Conservation (phyloP, 768 basidiomycete genomes). For the Rubroboletus satanas region DNA sequence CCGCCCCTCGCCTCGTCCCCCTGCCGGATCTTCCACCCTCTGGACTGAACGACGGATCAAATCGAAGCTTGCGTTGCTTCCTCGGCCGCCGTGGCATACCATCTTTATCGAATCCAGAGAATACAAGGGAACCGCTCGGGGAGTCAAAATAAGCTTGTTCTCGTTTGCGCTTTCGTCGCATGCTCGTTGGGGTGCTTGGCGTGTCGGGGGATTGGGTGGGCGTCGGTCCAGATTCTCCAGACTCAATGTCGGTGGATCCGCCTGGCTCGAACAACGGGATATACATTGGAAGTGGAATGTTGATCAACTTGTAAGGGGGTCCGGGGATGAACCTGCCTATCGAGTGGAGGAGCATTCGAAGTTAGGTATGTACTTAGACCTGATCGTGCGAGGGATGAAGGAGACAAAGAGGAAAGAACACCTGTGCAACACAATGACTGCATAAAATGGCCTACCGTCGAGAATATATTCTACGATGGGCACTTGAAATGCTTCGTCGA, state of each 20-base stretch:
- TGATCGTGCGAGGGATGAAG: background rate
- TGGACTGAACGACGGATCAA: constrained; percentile 24
- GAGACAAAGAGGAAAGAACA: background rate
- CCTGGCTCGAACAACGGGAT: background rate
- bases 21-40: background rate
- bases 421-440: background rate
- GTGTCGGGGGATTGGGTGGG: constrained; percentile 12
- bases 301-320: constrained; percentile 18
- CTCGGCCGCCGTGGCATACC: constrained; percentile 30
- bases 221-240: background rate
- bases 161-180: constrained; percentile 26
- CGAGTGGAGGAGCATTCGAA: background rate
- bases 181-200: constrained; percentile 24
- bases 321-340: constrained; percentile 19
- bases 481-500: constrained; percentile 23
- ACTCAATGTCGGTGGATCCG: background rate
- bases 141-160: constrained; percentile 29
- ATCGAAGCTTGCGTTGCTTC: constrained; percentile 28
- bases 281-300: background rate
- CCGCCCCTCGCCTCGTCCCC: background rate
- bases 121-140: constrained; percentile 24
- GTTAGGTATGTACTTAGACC: background rate
- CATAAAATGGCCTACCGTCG: constrained; percentile 24
- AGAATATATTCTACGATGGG: constrained; percentile 29
- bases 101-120: constrained; percentile 29